A percentile compares a stretch with the other conserved stretches of the same genome.
These are phyloP conservation scores for Uncinocarpus reesii DNA, from an alignment of 2,329 filamentous ascomycete genomes.

Conservation along the genomic window DNA sequence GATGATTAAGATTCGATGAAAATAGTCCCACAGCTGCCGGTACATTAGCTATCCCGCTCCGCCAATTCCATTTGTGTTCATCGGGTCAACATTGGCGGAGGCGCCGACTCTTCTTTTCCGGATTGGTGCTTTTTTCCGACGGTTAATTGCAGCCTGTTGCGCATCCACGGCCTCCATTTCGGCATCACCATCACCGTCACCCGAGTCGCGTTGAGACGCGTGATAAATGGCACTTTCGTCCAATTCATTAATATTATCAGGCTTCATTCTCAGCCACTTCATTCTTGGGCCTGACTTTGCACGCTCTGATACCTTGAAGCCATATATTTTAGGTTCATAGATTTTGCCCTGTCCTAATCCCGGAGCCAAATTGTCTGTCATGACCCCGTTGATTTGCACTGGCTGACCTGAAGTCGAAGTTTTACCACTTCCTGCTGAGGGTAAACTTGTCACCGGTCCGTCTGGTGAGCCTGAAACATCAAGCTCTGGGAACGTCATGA, in stretches of 20 bases:
- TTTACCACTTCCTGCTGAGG: slow-evolving; percentile 18
- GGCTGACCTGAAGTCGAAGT: slow-evolving; percentile 36
- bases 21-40: neutral
- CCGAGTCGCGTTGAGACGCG: slow-evolving; percentile 23
- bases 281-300: slow-evolving; percentile 85
- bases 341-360: slow-evolving; percentile 72
- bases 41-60: slow-evolving; percentile 13
- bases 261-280: slow-evolving; percentile 88
- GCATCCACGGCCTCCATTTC: slow-evolving; percentile 27
- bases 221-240: slow-evolving; percentile 54
- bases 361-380: slow-evolving; percentile 75
- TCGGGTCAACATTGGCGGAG: slow-evolving; percentile 24
- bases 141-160: slow-evolving; percentile 31
- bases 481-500: slow-evolving; percentile 96
- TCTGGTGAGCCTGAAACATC: slow-evolving; percentile 64
- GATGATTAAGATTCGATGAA: neutral
- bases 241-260: slow-evolving; percentile 66
- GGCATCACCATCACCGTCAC: slow-evolving; percentile 32
- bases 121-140: slow-evolving; percentile 36
- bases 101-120: slow-evolving; percentile 28
- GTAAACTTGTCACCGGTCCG: slow-evolving; percentile 20
- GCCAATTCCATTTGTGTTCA: slow-evolving; percentile 27
- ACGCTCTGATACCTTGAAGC: slow-evolving; percentile 85
- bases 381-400: slow-evolving; percentile 67
- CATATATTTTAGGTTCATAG: slow-evolving; percentile 93